Conservation (phyloP, 371 early-diverging fungal genomes). For the Rhizomucor miehei region DNA sequence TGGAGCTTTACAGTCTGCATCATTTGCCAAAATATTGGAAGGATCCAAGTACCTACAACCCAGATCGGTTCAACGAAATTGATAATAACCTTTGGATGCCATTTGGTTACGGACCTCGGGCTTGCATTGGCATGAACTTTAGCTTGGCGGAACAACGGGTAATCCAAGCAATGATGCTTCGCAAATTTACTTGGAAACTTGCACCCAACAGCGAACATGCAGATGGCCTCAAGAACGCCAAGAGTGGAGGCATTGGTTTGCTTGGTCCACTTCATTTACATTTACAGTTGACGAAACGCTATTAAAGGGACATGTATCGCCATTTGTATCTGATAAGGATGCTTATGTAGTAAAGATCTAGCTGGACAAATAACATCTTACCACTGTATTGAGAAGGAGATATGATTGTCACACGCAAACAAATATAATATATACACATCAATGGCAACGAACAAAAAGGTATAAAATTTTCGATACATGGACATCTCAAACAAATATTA, state of each 20-base stretch:
- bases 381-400: no score
- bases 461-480: no score
- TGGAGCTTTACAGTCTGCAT: conserved; percentile 27
- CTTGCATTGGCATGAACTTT: conserved; percentile 42
- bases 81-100: conserved; percentile 24
- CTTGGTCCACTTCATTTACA: conserved; percentile 23
- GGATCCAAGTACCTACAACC: conserved; percentile 25
- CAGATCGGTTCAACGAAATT: conserved; percentile 18
- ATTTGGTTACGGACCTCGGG: conserved; percentile 32
- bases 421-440: no score
- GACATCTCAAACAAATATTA: no score
- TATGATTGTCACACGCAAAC: no score
- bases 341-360: no score
- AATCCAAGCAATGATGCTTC: conserved; percentile 19
- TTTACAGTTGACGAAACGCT: conserved; percentile 21
- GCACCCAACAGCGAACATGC: conserved; percentile 21
- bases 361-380: no score
- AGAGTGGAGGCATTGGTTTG: conserved; percentile 22
- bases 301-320: conserved; percentile 2
- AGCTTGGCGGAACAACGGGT: conserved; percentile 23
- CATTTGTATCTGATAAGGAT: no score
- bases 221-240: conserved; percentile 19
- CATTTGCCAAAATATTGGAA: conserved; percentile 26
- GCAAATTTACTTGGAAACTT: conserved; percentile 16
- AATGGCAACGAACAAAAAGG: no score